Base-by-base conservation (phyloP, 768 basidiomycete species). In the Jaapia argillacea region DNA sequence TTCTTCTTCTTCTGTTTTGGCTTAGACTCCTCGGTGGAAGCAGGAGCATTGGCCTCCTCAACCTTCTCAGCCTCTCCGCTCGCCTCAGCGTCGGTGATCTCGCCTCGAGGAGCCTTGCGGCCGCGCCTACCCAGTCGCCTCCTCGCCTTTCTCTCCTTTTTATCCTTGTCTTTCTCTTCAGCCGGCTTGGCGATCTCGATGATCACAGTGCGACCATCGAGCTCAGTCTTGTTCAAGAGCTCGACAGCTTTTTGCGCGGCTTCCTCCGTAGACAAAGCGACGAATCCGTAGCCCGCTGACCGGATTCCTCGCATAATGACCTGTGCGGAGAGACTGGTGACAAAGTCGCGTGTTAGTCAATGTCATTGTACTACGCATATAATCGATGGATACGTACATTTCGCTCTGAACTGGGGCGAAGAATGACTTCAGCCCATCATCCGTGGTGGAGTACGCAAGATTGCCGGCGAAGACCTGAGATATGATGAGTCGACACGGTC, bases 361-460 rank as follows among this genome's bases (percentile, higher is more conserved):
- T 10, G 28, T 16, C 18, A 39, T 39, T 7, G 7, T 39, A 39
- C 7, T 24, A 27, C 24, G 43, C 7, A 41, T 45, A 45, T 24
- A 48, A 33, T 27, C 16, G 39, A 47, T 59, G 45, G 56, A 45
- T 58, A 77, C 83, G 59, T 72, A 93, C 91, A 93, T 81, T 66
- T 89, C 88, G 71, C 68, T 77, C 65, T 77, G 72, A 60, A 89
- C 81, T 61, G 85, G 84, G 65, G 74, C 83, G 74, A 93, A 94
- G 75, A 94, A 85, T 65, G 85, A 70, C 82, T 79, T 85, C 70
- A 94, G 83, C 79, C 86, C 86, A 68, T 89, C 85, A 74, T 90
- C 87, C 73, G 85, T 88, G 54, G 87, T 90, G 60, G 80, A 72
- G 68, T 92, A 94, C 71, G 88, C 79, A 73, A 94, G 89, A 70